Evolutionary conservation across 1,139 yeast genomes (phyloP).

Genomic region (Yamadazyma dendronema): DNA sequence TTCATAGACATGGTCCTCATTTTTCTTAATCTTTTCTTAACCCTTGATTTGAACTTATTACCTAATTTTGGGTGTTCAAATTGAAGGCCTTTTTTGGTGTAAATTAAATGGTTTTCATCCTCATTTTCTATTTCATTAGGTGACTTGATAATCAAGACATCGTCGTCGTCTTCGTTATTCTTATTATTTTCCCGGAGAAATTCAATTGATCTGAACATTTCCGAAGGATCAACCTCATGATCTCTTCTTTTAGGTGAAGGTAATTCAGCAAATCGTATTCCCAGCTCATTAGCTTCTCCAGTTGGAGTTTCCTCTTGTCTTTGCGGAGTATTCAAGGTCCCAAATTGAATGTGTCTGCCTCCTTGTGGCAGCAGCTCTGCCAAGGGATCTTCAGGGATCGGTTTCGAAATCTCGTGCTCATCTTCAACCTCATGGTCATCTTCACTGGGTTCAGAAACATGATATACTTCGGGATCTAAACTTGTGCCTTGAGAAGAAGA

Average conservation of each 20-base stretch:
- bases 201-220: conserved; percentile 79
- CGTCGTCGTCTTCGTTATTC: conserved; percentile 56
- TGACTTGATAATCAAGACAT: conserved; percentile 75
- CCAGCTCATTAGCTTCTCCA: conserved; percentile 10
- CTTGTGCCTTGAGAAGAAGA: conserved; percentile 5
- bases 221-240: conserved; percentile 70
- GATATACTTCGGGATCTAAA: conserved; percentile 22
- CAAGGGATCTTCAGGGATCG: not conserved
- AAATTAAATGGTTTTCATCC: conserved; percentile 30
- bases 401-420: no score
- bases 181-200: conserved; percentile 51
- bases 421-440: conserved; percentile 20
- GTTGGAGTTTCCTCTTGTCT: not conserved
- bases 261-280: conserved; percentile 39
- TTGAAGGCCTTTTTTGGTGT: conserved; percentile 26
- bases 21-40: conserved; percentile 23
- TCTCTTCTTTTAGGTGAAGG: conserved; percentile 41
- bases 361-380: not conserved
- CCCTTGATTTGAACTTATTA: conserved; percentile 17
- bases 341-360: conserved; percentile 6
- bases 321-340: not conserved
- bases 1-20: conserved; percentile 14
- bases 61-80: conserved; percentile 17
- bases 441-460: conserved; percentile 42
- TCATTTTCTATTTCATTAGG: conserved; percentile 67